Conservation (phyloP, 192 early-diverging fungal species). For the Linnemannia elongata region DNA sequence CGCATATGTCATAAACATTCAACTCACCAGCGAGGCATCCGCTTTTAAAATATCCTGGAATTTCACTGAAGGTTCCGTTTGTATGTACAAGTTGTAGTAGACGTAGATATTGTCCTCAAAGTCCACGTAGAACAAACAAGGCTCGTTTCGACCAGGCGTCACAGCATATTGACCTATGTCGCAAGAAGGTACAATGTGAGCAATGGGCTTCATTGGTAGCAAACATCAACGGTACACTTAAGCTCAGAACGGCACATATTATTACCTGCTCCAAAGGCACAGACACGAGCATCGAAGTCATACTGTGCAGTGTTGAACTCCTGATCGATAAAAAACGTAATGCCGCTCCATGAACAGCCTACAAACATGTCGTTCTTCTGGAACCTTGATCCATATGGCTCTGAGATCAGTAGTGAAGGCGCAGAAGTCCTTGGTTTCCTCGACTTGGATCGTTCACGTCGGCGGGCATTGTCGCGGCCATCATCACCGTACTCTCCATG, state of each 20-base stretch:
- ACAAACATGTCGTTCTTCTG: conserved; percentile 66
- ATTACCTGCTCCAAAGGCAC: conserved; percentile 71
- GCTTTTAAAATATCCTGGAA: conserved; percentile 63
- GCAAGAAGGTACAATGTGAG: background rate
- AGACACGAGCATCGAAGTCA: conserved; percentile 70
- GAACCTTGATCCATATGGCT: conserved; percentile 49
- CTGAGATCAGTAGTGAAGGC: conserved; percentile 34
- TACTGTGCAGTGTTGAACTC: conserved; percentile 66
- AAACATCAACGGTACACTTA: background rate
- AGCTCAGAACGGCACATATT: background rate
- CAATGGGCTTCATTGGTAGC: background rate
- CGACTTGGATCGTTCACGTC: background rate
- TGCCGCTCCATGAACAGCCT: conserved; percentile 70
- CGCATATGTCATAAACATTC: background rate
- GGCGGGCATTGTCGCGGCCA: background rate
- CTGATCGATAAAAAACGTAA: conserved; percentile 68
- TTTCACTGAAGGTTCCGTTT: conserved; percentile 56
- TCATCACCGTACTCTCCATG: conserved; percentile 9
- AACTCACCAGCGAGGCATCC: conserved; percentile 30
- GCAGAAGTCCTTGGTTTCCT: conserved; percentile 13
- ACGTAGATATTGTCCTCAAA: conserved; percentile 74
- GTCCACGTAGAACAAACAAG: conserved; percentile 72
- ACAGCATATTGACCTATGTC: conserved; percentile 65
- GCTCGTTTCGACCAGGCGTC: conserved; percentile 62
- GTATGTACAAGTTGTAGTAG: conserved; percentile 67